phyloP scores from a whole-genome alignment of 2,329 filamentous ascomycete species.

The Neonectria faginata region DNA sequence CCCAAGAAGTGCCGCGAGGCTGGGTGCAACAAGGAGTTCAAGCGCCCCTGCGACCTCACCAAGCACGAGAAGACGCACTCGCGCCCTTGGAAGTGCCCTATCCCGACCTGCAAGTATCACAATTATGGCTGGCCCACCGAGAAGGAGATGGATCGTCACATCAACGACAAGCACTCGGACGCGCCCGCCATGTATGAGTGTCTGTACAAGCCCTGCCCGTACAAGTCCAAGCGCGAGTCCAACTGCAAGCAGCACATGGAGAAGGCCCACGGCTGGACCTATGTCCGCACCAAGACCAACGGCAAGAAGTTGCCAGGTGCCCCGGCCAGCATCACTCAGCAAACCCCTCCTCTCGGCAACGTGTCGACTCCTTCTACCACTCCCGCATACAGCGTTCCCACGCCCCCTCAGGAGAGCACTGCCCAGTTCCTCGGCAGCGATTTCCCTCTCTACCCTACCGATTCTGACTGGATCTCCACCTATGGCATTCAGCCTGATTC shows the following conservation, averaged over 20 bases:
- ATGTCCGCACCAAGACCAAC: constrained; percentile 92
- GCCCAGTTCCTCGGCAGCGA: constrained; percentile 52
- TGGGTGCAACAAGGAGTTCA: constrained; percentile 91
- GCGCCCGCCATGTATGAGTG: constrained; percentile 87
- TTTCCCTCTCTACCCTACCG: constrained; percentile 62
- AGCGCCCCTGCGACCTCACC: constrained; percentile 94
- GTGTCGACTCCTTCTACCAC: constrained; percentile 72
- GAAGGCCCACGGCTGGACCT: constrained; percentile 92
- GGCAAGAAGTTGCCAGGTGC: constrained; percentile 70
- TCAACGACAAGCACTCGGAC: constrained; percentile 93
- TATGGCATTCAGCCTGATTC: constrained; percentile 48
- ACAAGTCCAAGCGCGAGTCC: constrained; percentile 94
- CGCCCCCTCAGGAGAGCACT: constrained; percentile 65
- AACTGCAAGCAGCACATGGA: constrained; percentile 99
- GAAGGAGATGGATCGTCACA: constrained; percentile 95
- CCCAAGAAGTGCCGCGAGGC: constrained; percentile 80
- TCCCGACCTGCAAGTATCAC: constrained; percentile 87
- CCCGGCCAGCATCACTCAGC: constrained; percentile 60
- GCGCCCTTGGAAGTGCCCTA: constrained; percentile 92
- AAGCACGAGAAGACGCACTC: constrained; percentile 99
- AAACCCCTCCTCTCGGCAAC: constrained; percentile 70
- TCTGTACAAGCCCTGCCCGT: constrained; percentile 84
- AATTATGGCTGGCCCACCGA: constrained; percentile 94
- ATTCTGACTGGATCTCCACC: constrained; percentile 58
- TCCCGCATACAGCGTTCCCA: constrained; percentile 63